A percentile compares a stretch with the other conserved stretches of the same genome.
phyloP scores from a whole-genome alignment of 805 yeast species.

The Candida corydali region DNA sequence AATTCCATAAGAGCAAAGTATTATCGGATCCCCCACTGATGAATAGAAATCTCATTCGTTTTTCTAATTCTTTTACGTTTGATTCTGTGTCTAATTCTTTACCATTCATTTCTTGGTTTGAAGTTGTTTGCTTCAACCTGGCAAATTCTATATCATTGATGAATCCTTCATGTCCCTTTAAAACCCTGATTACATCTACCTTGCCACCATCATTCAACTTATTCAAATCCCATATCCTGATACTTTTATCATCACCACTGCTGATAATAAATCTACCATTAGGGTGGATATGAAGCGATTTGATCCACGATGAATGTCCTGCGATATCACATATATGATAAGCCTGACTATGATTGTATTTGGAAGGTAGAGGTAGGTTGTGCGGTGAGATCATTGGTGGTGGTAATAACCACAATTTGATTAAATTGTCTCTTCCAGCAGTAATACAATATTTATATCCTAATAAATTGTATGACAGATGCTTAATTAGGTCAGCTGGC shows the following conservation, averaged over 20 bases:
- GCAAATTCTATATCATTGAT: constrained; percentile 62
- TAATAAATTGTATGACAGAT: constrained; percentile 29
- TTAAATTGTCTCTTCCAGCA: constrained; percentile 72
- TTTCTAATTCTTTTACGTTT: constrained; percentile 27
- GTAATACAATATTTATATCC: constrained; percentile 72
- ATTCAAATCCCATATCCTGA: constrained; percentile 73
- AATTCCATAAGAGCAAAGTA: constrained; percentile 53
- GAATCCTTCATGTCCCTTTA: constrained; percentile 72
- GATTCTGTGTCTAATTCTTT: constrained; percentile 14
- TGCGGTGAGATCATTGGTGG: constrained; percentile 56
- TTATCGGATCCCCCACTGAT: constrained; percentile 64
- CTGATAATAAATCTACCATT: constrained; percentile 66
- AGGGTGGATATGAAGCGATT: constrained; percentile 67
- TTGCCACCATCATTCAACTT: constrained; percentile 33
- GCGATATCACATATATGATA: constrained; percentile 49
- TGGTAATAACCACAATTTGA: constrained; percentile 77
- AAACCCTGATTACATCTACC: constrained; percentile 39
- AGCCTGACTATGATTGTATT: constrained; percentile 53
- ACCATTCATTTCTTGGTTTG: constrained; percentile 1
- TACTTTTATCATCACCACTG: constrained; percentile 74
- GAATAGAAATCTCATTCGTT: constrained; percentile 56
- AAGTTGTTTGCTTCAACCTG: constrained; percentile 18
- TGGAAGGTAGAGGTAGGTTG: constrained; percentile 52
- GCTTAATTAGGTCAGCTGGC: constrained; percentile 25
- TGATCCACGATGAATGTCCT: constrained; percentile 89